A percentile compares a stretch with the other conserved stretches of the same genome.
These are phyloP conservation scores for Neohortaea acidophila DNA, from an alignment of 495 filamentous ascomycete species.

Conservation along the genomic window DNA sequence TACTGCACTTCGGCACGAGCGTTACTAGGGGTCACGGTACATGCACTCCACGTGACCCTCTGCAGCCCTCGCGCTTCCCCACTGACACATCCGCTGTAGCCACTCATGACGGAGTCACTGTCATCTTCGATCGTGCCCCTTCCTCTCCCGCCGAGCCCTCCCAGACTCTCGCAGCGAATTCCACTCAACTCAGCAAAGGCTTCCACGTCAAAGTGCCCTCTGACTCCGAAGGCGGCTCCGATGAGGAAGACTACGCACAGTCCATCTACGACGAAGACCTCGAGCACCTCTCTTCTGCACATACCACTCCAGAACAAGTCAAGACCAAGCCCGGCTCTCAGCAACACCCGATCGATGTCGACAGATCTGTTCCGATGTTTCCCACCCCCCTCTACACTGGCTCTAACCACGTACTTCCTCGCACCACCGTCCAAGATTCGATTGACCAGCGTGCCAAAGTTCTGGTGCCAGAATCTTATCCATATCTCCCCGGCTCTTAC, in stretches of 20 bases:
- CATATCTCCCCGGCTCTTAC: too few species aligned
- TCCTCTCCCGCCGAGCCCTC: background rate
- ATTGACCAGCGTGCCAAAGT: too few species aligned
- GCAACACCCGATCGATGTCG: slow-evolving; percentile 12
- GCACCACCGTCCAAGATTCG: too few species aligned
- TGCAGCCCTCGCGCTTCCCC: background rate
- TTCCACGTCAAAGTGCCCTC: slow-evolving; percentile 7
- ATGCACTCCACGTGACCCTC: background rate
- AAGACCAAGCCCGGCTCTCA: slow-evolving; percentile 6
- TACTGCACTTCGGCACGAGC: slow-evolving; percentile 9
- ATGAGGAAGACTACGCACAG: background rate
- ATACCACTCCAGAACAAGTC: slow-evolving; percentile 8
- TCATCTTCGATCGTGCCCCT: background rate
- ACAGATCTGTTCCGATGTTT: too few species aligned
- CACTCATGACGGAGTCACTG: slow-evolving; percentile 6
- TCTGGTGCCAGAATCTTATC: too few species aligned
- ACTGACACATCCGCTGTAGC: slow-evolving; percentile 3
- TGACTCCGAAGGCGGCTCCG: slow-evolving; percentile 5
- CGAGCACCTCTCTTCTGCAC: slow-evolving; percentile 2
- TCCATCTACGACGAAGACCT: background rate
- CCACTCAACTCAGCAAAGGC: slow-evolving; percentile 1
- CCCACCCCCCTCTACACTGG: too few species aligned
- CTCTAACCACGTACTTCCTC: too few species aligned
- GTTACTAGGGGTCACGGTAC: slow-evolving; percentile 12
- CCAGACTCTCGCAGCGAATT: background rate